Base-by-base conservation (phyloP, 768 basidiomycete species). In the Psilocybe cubensis region DNA sequence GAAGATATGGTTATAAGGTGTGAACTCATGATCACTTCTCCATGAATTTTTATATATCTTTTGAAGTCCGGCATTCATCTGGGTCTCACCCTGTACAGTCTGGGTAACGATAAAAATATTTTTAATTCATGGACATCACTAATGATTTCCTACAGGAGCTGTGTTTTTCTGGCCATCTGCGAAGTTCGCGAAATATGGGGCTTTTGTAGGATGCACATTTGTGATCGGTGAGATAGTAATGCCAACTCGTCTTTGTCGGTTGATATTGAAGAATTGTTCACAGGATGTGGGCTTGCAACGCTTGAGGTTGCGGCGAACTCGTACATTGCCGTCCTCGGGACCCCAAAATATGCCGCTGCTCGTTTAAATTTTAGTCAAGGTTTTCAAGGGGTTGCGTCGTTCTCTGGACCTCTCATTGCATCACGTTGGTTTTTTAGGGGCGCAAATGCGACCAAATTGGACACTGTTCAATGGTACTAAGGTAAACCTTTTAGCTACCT, bases 131-230 rank as follows among this genome's bases (percentile, higher is more conserved):
- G 28, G 10, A n/a, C 25, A 10, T 10, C 2, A 29, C 46, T 48
- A 14, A 48, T 48, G 20, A 46, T 3, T 28, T 17, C 28, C 57
- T 45, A 29, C 70, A 74, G 89, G 90, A 47, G 89, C 89, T 21
- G 78, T 91, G 59, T 85, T 89, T 70, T 91, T 90, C 76, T 91
- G 89, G 89, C 87, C 88, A 17, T 87, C 85, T 40, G 88, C 89
- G 33, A 83, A 80, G 63, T 90, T 79, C 66, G 74, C 75, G 52
- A 84, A 80, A 63, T 91, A 88, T 56, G 85, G 83, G 27, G 89
- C 88, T 20, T 91, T 91, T 66, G 86, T 91, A 28, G 85, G 85
- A 23, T 86, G 85, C 67, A 91, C 89, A 1, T 88, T 86, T 66
- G 81, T 88, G 46, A 88, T 86, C 51, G 84, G 84, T 83, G 56